A percentile compares a stretch with the other conserved stretches of the same genome.
phyloP scores from a whole-genome alignment of 257 asterid species.

The Lithospermum erythrorhizon region DNA sequence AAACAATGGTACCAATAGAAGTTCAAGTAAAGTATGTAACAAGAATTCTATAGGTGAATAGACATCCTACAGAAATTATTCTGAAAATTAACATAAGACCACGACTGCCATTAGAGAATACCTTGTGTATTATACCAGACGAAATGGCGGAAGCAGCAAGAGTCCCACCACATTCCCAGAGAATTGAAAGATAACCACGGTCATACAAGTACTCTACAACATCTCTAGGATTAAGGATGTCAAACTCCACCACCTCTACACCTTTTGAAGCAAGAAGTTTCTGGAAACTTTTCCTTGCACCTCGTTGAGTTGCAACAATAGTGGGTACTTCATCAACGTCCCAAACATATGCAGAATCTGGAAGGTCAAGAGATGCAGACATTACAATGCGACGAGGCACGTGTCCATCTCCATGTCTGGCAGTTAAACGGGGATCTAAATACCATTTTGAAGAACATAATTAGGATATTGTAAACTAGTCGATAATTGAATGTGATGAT shows the following conservation, averaged over 20 bases:
- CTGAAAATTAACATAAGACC: background rate
- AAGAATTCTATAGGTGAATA: background rate
- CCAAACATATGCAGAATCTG: conserved; percentile 87
- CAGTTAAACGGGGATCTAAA: conserved; percentile 91
- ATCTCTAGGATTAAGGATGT: conserved; percentile 73
- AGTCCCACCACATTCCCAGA: conserved; percentile 98
- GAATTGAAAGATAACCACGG: conserved; percentile 87
- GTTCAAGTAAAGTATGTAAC: background rate
- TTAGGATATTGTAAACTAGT: conserved; percentile 8
- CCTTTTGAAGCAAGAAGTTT: conserved; percentile 88
- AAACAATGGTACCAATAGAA: no score
- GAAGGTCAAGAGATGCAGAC: conserved; percentile 89
- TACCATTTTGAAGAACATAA: conserved; percentile 22
- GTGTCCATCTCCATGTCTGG: conserved; percentile 94
- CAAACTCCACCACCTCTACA: conserved; percentile 91
- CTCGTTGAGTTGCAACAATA: conserved; percentile 89
- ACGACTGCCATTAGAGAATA: conserved; percentile 8
- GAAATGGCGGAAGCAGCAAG: conserved; percentile 94
- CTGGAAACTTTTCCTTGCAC: conserved; percentile 82
- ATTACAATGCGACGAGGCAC: conserved; percentile 84
- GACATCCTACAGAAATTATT: background rate
- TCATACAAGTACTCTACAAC: conserved; percentile 74
- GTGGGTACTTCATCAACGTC: conserved; percentile 76
- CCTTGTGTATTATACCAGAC: conserved; percentile 88
- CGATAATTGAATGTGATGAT: conserved; percentile 15